Conservation (phyloP, 306 rosid species). For the Ziziphus jujuba region DNA sequence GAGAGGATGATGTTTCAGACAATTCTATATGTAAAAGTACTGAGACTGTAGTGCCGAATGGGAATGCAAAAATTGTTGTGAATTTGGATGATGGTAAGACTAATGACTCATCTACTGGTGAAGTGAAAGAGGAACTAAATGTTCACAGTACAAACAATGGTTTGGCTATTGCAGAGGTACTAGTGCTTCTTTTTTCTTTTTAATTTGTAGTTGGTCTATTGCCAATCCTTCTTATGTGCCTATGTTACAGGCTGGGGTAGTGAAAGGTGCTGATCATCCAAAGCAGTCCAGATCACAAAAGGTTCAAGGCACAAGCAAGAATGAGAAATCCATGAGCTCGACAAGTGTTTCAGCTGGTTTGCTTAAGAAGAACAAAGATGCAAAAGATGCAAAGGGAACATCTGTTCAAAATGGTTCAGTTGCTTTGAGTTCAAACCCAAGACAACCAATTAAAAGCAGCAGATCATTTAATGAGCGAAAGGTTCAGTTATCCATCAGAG, state of each 20-base stretch:
- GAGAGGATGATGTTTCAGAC: conserved; percentile 37
- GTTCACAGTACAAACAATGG: conserved; percentile 36
- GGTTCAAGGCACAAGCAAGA: conserved; percentile 55
- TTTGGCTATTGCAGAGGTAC: conserved; percentile 54
- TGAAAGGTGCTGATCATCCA: conserved; percentile 30
- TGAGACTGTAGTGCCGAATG: conserved; percentile 43
- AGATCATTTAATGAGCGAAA: conserved; percentile 46
- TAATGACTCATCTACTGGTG: conserved; percentile 37
- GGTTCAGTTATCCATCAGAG: conserved; percentile 53
- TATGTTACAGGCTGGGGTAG: conserved; percentile 50
- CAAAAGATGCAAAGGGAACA: conserved; percentile 47
- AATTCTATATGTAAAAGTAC: conserved; percentile 20
- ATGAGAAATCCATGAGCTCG: conserved; percentile 43
- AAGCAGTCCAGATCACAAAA: conserved; percentile 43
- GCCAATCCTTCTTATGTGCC: conserved; percentile 28
- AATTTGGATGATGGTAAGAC: conserved; percentile 39
- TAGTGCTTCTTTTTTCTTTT: conserved; percentile 7
- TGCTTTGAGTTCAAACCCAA: conserved; percentile 42
- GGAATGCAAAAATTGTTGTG: conserved; percentile 34
- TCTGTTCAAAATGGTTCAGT: conserved; percentile 64
- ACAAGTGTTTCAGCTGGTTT: conserved; percentile 37
- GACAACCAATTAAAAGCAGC: conserved; percentile 51
- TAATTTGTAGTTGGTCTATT: conserved; percentile 4
- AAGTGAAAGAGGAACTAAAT: conserved; percentile 46
- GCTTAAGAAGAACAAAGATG: conserved; percentile 55